These are phyloP conservation scores for Alternaria dauci DNA, from an alignment of 2,329 filamentous ascomycete species.

Conservation along the genomic window DNA sequence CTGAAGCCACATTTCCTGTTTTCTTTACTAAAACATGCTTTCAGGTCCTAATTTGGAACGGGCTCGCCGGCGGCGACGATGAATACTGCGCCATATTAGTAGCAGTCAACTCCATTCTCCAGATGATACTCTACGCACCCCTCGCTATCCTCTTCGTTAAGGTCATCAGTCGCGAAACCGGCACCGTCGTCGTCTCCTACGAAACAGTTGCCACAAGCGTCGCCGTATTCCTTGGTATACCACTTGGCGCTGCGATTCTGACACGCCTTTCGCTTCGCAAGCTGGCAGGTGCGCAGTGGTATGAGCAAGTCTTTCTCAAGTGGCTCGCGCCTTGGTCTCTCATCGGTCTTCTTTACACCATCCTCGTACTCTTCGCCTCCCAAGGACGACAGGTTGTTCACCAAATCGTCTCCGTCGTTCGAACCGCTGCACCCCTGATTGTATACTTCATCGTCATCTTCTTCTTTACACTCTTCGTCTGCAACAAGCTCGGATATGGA, in stretches of 20 bases:
- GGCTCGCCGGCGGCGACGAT: conserved; percentile 73
- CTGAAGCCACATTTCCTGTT: conserved; percentile 54
- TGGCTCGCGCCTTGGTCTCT: conserved; percentile 75
- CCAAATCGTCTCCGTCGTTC: conserved; percentile 79
- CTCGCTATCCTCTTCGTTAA: conserved; percentile 61
- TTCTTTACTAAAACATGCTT: no score
- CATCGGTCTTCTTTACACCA: conserved; percentile 82
- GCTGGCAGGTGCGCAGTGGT: conserved; percentile 65
- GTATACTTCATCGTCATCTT: conserved; percentile 81
- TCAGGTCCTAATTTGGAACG: conserved; percentile 60
- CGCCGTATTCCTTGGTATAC: conserved; percentile 78
- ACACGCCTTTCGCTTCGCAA: conserved; percentile 70
- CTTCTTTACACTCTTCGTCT: conserved; percentile 67
- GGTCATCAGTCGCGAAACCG: conserved; percentile 64
- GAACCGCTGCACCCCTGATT: conserved; percentile 77
- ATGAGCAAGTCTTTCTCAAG: conserved; percentile 70
- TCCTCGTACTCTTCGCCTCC: conserved; percentile 78
- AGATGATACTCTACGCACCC: conserved; percentile 52
- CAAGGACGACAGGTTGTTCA: conserved; percentile 78
- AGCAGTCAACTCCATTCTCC: conserved; percentile 52
- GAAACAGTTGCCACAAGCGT: conserved; percentile 75
- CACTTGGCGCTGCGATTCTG: conserved; percentile 75
- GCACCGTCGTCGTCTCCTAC: conserved; percentile 61
- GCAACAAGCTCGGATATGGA: conserved; percentile 68
- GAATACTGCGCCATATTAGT: conserved; percentile 75